Evolutionary conservation across 2,329 filamentous ascomycete genomes (phyloP).

Genomic region (Fusarium zealandicum): DNA sequence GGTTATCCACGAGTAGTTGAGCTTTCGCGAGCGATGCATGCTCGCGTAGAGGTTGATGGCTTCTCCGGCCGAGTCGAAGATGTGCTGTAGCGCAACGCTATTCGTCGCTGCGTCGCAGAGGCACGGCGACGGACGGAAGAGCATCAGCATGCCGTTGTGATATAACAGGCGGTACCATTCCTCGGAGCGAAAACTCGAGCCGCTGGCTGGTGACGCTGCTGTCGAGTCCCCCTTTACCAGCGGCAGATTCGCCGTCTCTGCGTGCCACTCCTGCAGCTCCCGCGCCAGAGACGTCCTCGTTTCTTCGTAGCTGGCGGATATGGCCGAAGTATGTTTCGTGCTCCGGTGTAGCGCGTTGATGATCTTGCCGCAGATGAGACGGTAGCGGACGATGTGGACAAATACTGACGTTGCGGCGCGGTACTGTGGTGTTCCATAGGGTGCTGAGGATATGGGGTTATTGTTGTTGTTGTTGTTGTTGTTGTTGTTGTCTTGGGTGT

Average conservation of each 20-base stretch:
- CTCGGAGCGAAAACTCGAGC: conserved; percentile 50
- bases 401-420: conserved; percentile 45
- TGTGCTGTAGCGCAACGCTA: conserved; percentile 44
- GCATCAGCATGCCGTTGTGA: conserved; percentile 52
- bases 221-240: conserved; percentile 39
- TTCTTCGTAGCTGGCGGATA: conserved; percentile 19
- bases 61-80: conserved; percentile 50
- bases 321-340: conserved; percentile 23
- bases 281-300: conserved; percentile 33
- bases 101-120: conserved; percentile 40
- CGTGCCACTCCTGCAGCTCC: conserved; percentile 45
- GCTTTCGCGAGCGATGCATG: conserved; percentile 52
- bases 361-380: conserved; percentile 50
- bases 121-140: conserved; percentile 51
- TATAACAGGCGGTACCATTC: conserved; percentile 54
- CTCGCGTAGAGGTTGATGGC: conserved; percentile 53
- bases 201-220: conserved; percentile 25
- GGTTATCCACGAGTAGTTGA: conserved; percentile 59
- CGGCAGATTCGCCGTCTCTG: conserved; percentile 38
- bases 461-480: not conserved
- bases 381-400: conserved; percentile 50
- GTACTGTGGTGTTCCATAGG: conserved; percentile 36
- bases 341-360: conserved; percentile 47
- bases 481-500: conserved; percentile 9
- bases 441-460: conserved; percentile 21